Evolutionary conservation across 768 basidiomycete genomes (phyloP), one percentile per base, ranked within the genome.

Genomic region (Lactarius akahatsu): DNA sequence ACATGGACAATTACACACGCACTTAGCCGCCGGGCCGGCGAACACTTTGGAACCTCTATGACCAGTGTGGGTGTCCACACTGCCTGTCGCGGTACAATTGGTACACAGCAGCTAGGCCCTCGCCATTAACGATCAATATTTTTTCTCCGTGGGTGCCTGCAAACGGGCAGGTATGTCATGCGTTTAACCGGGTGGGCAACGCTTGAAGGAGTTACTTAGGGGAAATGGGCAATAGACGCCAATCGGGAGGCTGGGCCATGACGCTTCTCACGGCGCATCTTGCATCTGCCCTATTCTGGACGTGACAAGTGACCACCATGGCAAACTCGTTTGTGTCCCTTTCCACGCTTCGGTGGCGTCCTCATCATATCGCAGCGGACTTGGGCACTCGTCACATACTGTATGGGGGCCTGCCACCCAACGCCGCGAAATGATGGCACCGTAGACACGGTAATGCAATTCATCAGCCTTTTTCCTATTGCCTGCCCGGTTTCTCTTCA

Each of bases 211-310:
- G 41, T 26, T 15, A 52, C 23, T 16, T 26, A 3, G 10, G 26
- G 6, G 6, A 26, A 23, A 26, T 26, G 20, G 9, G 20, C 41
- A 43, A 10, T 45, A 45, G 50, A 52, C 47, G 47, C 47, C 47
- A 26, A 23, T 2, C 3, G n/a, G 15, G 20, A 15, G 10, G 23
- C 34, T 34, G 34, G 34, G 34, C 34, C n/a, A 20, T n/a, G 9
- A 18, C 23, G 23, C 47, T 15, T 50, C 47, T 15, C 50, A 52
- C 13, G 50, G 11, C n/a, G 23, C 4, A 26, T 23, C 23, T 52
- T 52, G 23, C 13, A 52, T 52, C 50, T 52, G 50, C 50, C 50
- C 50, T 26, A 52, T 52, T 52, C 23, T 52, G 26, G 50, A 52
- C 2, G 50, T 50, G 23, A 50, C 23, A 50, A 50, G 50, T 50